Base-by-base conservation (phyloP, 441 rosid species). In the Euphorbia corollata region DNA sequence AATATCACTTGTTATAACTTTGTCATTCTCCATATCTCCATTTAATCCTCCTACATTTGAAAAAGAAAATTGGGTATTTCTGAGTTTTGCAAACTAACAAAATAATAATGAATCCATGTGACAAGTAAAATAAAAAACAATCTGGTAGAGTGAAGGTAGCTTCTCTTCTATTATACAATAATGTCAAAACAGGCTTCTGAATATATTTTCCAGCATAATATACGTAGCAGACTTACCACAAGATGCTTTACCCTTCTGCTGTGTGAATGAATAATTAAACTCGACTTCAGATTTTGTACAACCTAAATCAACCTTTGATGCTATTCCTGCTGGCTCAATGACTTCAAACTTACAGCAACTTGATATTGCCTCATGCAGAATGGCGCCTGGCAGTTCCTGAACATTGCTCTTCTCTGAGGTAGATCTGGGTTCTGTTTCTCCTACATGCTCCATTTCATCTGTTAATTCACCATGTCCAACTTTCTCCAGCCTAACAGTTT, bases 201-300 rank as follows among this genome's bases (percentile, higher is more conserved):
- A n/a, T 50, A 15, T 38, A 60, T 32, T 38, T 23, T 27, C 4
- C 4, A 38, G 39, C 43, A 32, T 22, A 11, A n/a, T 45, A 9
- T 45, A 45, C 16, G 50, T 45, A 8, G 53, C 19, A 24, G 39
- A 71, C 47, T 76, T 54, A 76, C 76, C 27, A 45, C n/a, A 19
- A 18, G 23, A 64, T 27, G 68, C 47, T 18, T 53, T 20, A 10
- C 32, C 53, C 19, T 55, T 62, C n/a, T 55, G 41, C 64, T 22
- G 48, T 30, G 50, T 5, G 6, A 16, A 47, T 23, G 65, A 54
- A 24, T 55, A 0, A 55, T 22, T 22, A 27, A 56, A 30, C 30
- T 20, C 18, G 24, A 50, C 23, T 58, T 68, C 72, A 68, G 64
- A 34, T 24, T 15, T 19, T 24, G 39, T 16, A 8, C 16, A 13